phyloP scores from a whole-genome alignment of 164 flowering plant genomes.

The Sedum album region DNA sequence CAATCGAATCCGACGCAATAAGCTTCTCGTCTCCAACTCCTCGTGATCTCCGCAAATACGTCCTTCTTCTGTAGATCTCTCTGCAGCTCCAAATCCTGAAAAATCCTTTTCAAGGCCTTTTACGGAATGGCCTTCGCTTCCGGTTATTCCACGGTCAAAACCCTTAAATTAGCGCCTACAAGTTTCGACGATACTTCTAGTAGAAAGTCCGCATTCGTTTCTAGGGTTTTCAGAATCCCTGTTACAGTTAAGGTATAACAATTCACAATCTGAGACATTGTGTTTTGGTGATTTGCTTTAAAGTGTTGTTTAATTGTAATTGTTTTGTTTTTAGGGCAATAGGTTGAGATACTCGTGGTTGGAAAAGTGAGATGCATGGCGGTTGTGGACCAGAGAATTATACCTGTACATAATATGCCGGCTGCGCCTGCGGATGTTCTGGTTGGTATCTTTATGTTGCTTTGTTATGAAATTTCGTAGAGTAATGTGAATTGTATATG shows the following conservation, averaged over 20 bases:
- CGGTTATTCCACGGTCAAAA: not conserved
- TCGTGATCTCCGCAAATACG: not conserved
- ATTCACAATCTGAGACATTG: not conserved
- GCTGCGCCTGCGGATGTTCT: constrained; percentile 39
- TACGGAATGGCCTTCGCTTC: not conserved
- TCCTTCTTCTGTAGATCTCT: not conserved
- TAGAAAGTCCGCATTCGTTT: not conserved
- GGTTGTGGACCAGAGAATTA: constrained; percentile 50
- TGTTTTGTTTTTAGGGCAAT: not conserved
- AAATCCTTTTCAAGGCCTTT: not conserved
- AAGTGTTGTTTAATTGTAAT: not conserved
- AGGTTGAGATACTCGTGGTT: not conserved
- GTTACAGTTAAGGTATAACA: not conserved
- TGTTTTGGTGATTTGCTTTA: not conserved
- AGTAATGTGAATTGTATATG: not conserved
- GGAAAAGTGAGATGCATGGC: constrained; percentile 28
- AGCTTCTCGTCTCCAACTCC: not conserved
- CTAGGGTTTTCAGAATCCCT: not conserved
- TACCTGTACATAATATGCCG: constrained; percentile 20
- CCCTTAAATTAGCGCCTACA: not conserved
- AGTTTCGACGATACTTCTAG: not conserved
- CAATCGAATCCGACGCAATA: not conserved
- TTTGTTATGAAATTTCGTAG: not conserved
- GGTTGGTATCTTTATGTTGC: constrained; percentile 21
- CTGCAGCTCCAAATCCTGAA: not conserved